Evolutionary conservation across 2,329 filamentous ascomycete genomes (phyloP), one percentile per base, ranked within the genome.

Genomic region (Ramularia collo-cygni): DNA sequence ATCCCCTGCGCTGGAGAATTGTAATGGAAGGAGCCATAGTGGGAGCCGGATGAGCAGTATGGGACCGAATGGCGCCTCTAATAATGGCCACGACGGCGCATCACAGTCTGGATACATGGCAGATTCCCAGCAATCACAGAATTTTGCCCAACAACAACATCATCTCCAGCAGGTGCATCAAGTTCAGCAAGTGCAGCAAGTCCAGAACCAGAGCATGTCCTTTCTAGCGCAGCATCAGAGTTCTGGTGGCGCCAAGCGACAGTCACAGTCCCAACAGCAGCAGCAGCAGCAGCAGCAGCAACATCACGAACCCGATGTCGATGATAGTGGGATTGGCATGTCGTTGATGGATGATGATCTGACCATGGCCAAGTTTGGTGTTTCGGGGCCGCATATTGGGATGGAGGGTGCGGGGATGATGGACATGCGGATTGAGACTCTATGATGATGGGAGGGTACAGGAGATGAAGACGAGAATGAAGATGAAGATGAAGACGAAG

Each of bases 251-350:
- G 37, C 39, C 12, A 38, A 35, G n/a, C 46, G 45, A 38, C 43
- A 46, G 19, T 46, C 44, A 14, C 46, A 47, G 9, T 35, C 35
- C 16, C 26, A 44, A 21, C 47, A 43, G 14, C 34, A 42, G 17
- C 41, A 38, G 16, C 35, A 47, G 10, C n/a, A n/a, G n/a, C n/a
- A 24, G 21, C 21, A 24, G 21, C 6, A 6, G 21, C 6, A 6
- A 10, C 43, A 46, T 19, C 51, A 51, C 17, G 56, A 59, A 21
- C 37, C 51, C 5, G 60, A 64, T 42, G 52, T 63, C 18, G 61
- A 64, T 40, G 61, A 64, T 44, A 61, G 58, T 33, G 61, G 61
- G 14, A 63, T 64, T 28, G 60, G 60, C 16, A 58, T 64, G 57
- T 50, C 48, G 19, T 43, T 64, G 17, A 55, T 59, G 43, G 60